These are phyloP conservation scores for Venturia aucupariae DNA, from an alignment of 2,329 filamentous ascomycete species.

Conservation along the genomic window DNA sequence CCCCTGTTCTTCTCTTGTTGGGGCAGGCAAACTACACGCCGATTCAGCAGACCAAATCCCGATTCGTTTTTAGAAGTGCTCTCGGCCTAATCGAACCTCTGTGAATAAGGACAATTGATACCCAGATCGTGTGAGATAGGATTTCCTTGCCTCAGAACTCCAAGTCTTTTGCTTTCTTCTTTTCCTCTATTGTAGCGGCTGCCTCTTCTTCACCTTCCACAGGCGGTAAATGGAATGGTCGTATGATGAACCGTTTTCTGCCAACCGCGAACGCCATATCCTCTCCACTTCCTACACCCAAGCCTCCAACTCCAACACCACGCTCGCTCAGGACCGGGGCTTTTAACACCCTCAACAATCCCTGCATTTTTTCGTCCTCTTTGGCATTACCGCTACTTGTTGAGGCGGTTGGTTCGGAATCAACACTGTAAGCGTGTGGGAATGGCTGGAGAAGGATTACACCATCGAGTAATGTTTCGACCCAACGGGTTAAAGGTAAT, in stretches of 20 bases:
- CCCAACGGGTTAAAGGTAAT: conserved; percentile 71
- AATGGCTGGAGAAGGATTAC: conserved; percentile 75
- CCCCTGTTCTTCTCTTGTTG: too few relatives aligned
- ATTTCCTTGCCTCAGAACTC: conserved; percentile 51
- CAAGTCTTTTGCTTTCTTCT: conserved; percentile 53
- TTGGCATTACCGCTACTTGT: conserved; percentile 32
- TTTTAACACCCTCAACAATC: conserved; percentile 73
- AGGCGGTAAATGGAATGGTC: conserved; percentile 81
- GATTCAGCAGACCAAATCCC: too few relatives aligned
- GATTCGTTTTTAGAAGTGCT: too few relatives aligned
- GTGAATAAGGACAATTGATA: too few relatives aligned
- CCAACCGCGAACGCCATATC: conserved; percentile 89
- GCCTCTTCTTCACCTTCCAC: conserved; percentile 63
- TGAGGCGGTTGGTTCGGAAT: conserved; percentile 24
- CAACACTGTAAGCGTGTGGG: conserved; percentile 47
- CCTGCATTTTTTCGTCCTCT: conserved; percentile 70
- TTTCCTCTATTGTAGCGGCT: conserved; percentile 27
- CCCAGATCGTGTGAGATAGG: too few relatives aligned
- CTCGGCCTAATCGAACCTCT: too few relatives aligned
- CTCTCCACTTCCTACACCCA: conserved; percentile 32
- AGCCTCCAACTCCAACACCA: conserved; percentile 53
- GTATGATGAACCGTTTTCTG: conserved; percentile 72
- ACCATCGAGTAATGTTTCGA: conserved; percentile 75
- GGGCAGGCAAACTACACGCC: too few relatives aligned
- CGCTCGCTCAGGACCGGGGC: conserved; percentile 81